These are phyloP conservation scores for Melocanna baccifera DNA, from an alignment of 176 grass and related monocot genomes.

Conservation along the genomic window DNA sequence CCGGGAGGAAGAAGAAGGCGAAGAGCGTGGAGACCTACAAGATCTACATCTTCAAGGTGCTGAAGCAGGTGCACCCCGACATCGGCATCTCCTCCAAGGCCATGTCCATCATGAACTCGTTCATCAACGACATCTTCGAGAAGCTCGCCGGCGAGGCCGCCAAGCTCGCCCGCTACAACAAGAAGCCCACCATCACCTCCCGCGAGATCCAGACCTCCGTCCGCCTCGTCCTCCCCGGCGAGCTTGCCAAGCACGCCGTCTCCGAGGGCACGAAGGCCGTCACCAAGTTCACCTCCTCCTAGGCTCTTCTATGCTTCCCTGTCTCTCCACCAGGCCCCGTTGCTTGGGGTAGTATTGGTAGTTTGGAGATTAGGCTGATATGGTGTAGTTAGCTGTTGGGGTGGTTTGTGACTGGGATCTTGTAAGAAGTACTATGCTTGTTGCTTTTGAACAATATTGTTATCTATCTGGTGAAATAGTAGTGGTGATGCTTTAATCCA, in stretches of 20 bases:
- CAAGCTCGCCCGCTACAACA: constrained; percentile 49
- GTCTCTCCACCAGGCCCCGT: no score
- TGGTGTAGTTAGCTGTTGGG: not conserved
- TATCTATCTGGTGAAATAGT: not conserved
- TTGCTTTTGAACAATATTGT: not conserved
- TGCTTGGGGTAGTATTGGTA: not conserved
- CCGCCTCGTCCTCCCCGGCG: constrained; percentile 47
- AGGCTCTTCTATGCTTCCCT: not conserved
- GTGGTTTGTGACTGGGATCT: not conserved
- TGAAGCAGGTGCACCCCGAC: constrained; percentile 77
- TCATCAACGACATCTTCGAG: constrained; percentile 94
- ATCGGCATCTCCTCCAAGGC: constrained; percentile 76
- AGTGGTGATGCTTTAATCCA: not conserved
- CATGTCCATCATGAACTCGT: constrained; percentile 91
- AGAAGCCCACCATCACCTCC: constrained; percentile 67
- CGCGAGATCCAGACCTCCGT: constrained; percentile 68
- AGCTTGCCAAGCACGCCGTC: constrained; percentile 70
- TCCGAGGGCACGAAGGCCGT: constrained; percentile 70
- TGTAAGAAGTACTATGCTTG: not conserved
- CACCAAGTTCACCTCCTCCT: constrained; percentile 47
- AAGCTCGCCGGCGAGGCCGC: constrained; percentile 60
- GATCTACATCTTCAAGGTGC: constrained; percentile 87
- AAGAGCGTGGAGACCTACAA: constrained; percentile 68
- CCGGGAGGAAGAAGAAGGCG: constrained; percentile 22
- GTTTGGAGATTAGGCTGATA: not conserved